These are phyloP conservation scores for Ogataea parapolymorpha DNA, from an alignment of 805 yeast species.

Conservation along the genomic window DNA sequence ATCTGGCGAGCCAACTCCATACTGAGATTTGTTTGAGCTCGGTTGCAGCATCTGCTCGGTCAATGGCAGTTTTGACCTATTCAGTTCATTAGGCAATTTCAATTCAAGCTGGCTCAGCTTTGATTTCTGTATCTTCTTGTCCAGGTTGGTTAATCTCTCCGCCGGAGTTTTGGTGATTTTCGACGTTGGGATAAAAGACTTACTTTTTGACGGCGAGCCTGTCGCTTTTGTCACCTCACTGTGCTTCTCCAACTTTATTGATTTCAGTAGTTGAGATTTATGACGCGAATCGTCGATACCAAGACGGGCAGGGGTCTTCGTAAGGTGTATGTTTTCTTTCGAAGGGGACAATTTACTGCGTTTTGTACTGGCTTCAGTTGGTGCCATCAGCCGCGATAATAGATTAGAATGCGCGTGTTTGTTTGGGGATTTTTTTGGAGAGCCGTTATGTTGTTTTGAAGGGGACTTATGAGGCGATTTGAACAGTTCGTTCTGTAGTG, in stretches of 20 bases:
- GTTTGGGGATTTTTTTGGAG: conserved; percentile 9
- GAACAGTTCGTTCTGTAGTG: conserved; percentile 5
- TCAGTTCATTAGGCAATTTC: neutral
- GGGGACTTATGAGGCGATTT: neutral
- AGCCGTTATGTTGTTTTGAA: neutral
- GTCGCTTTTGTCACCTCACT: conserved; percentile 1
- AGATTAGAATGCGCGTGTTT: conserved; percentile 9
- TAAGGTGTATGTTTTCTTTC: conserved; percentile 5
- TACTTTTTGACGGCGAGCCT: conserved; percentile 8
- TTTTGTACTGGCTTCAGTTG: conserved; percentile 25
- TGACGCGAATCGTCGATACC: conserved; percentile 5
- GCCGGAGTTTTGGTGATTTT: conserved; percentile 14
- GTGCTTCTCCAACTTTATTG: conserved; percentile 10
- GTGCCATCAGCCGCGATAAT: conserved; percentile 24
- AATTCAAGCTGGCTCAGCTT: conserved; percentile 13
- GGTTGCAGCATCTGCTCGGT: conserved; percentile 27
- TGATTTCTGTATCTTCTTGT: conserved; percentile 1
- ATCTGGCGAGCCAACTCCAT: conserved; percentile 12
- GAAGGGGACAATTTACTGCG: conserved; percentile 14
- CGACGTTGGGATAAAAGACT: conserved; percentile 7
- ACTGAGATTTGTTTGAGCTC: conserved; percentile 8
- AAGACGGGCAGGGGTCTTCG: conserved; percentile 12
- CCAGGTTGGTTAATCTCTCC: conserved; percentile 7
- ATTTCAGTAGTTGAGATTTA: conserved; percentile 7
- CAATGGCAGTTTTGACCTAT: conserved; percentile 19